These are phyloP conservation scores for Massariosphaeria phaeospora DNA, from an alignment of 495 filamentous ascomycete species.

Conservation along the genomic window DNA sequence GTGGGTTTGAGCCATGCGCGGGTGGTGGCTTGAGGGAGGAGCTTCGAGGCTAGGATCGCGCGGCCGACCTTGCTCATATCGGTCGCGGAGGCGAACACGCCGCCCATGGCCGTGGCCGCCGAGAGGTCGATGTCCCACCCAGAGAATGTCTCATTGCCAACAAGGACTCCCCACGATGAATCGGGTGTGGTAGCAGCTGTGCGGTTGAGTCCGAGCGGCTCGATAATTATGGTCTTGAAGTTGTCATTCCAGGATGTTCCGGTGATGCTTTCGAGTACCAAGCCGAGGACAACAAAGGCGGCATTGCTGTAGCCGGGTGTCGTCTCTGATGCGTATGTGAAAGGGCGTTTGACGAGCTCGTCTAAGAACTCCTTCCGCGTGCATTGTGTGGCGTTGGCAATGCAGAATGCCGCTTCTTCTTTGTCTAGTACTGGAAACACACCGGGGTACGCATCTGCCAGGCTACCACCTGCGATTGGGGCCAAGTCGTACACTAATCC, in stretches of 20 bases:
- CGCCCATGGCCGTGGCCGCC: slow-evolving; percentile 21
- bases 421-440: background rate
- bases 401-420: background rate
- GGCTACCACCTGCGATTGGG: too few relatives aligned
- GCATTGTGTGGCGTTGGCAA: background rate
- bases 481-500: too few relatives aligned
- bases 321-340: slow-evolving; percentile 7
- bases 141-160: slow-evolving; percentile 26
- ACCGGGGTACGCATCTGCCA: too few relatives aligned
- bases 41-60: slow-evolving; percentile 48
- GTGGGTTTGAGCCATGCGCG: slow-evolving; percentile 48
- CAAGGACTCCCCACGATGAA: slow-evolving; percentile 1
- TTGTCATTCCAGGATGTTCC: slow-evolving; percentile 32
- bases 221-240: slow-evolving; percentile 44
- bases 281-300: slow-evolving; percentile 22
- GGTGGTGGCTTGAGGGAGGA: slow-evolving; percentile 42
- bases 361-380: slow-evolving; percentile 5
- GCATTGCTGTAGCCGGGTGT: slow-evolving; percentile 20
- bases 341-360: background rate
- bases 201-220: slow-evolving; percentile 44
- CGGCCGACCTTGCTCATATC: slow-evolving; percentile 41
- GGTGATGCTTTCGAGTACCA: slow-evolving; percentile 18
- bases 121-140: slow-evolving; percentile 25
- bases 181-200: slow-evolving; percentile 41
- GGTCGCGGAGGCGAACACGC: slow-evolving; percentile 35